Evolutionary conservation across 352 stramenopile species (phyloP).

Genomic region (Pythium grandisporangium): DNA sequence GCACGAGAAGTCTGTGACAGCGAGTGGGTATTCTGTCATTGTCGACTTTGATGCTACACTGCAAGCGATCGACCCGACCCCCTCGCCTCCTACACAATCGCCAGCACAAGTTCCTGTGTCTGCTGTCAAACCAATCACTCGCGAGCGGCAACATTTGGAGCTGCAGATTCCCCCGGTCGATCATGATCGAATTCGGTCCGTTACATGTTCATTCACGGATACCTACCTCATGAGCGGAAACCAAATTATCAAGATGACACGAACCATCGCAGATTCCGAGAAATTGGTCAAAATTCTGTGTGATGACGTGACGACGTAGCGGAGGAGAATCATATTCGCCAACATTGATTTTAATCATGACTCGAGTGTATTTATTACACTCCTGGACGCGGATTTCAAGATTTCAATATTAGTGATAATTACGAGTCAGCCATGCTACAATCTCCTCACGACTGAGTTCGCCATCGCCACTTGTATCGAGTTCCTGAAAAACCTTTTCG

Average conservation of each 20-base stretch:
- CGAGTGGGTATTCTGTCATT: conserved; percentile 67
- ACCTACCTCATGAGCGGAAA: conserved; percentile 68
- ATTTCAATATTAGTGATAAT: conserved; percentile 3
- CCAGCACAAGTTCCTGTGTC: conserved; percentile 7
- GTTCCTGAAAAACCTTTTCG: conserved; percentile 36
- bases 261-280: conserved; percentile 71
- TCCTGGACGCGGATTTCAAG: too few relatives aligned
- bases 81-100: too few relatives aligned
- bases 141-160: conserved; percentile 12
- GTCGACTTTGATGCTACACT: conserved; percentile 70
- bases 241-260: conserved; percentile 68
- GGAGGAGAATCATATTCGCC: conserved; percentile 1
- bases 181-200: conserved; percentile 11
- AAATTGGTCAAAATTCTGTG: conserved; percentile 62
- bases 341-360: too few relatives aligned
- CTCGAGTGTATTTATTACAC: too few relatives aligned
- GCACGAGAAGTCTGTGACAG: conserved; percentile 53
- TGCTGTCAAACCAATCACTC: background rate
- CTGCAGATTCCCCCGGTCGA: conserved; percentile 6
- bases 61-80: conserved; percentile 19
- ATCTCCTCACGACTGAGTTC: conserved; percentile 53
- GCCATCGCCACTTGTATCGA: conserved; percentile 52
- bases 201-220: conserved; percentile 64
- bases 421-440: conserved; percentile 40
- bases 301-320: conserved; percentile 24